phyloP scores from a whole-genome alignment of 2,329 filamentous ascomycete genomes.

The Fusarium sp. region DNA sequence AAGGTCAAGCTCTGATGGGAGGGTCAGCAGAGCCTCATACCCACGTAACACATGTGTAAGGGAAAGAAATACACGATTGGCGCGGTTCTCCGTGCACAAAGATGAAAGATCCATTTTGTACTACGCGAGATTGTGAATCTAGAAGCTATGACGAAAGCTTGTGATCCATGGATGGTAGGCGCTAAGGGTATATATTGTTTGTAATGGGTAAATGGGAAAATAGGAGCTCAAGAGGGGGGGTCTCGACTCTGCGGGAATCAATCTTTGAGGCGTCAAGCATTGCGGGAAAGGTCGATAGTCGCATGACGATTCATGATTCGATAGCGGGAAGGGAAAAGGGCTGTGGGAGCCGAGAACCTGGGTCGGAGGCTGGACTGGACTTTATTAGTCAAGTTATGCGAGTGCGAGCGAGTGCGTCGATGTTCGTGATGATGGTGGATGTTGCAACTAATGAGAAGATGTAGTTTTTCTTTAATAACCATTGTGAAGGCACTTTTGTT shows the following conservation, averaged over 20 bases:
- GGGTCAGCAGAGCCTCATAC: conserved; percentile 21
- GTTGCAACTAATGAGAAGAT: background rate
- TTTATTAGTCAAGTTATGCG: background rate
- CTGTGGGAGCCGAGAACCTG: background rate
- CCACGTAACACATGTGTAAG: background rate
- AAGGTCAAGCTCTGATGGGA: background rate
- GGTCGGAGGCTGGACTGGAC: background rate
- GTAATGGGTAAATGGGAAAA: background rate
- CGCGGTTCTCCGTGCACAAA: background rate
- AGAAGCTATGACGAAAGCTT: background rate
- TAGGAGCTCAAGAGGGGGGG: background rate
- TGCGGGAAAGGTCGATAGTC: background rate
- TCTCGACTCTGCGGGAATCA: background rate
- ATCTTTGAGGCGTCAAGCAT: background rate
- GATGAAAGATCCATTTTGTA: background rate
- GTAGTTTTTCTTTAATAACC: background rate
- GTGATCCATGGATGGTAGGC: background rate
- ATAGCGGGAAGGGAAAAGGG: background rate
- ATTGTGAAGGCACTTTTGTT: background rate
- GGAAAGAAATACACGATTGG: conserved; percentile 1
- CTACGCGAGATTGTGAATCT: background rate
- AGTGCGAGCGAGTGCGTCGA: background rate
- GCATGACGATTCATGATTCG: background rate
- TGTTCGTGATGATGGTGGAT: too few relatives aligned
- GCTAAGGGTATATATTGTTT: background rate